A percentile compares a stretch with the other conserved stretches of the same genome.
Evolutionary conservation across 1,284 basidiomycete species (phyloP).

Genomic region (Peniophora sp.): DNA sequence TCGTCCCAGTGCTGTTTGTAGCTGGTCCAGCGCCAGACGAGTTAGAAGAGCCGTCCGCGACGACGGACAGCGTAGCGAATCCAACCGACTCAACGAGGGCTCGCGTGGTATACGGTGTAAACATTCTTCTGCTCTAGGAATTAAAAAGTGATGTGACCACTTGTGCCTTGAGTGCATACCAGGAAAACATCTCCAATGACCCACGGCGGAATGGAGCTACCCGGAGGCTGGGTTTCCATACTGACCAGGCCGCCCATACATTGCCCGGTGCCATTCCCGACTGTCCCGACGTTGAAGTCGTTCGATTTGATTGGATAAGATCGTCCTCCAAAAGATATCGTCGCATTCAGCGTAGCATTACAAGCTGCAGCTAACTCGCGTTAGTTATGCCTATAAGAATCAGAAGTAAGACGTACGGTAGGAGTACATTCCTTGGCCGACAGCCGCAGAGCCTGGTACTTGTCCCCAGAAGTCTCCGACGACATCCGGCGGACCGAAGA

Average conservation of each 20-base stretch:
- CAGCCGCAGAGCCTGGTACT: constrained; percentile 38
- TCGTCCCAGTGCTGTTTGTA: no score
- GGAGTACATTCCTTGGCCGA: constrained; percentile 35
- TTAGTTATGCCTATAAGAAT: background rate
- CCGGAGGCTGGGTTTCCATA: no score
- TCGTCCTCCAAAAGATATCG: constrained; percentile 70
- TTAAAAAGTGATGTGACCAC: background rate
- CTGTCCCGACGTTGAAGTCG: constrained; percentile 76
- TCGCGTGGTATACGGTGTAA: constrained; percentile 44
- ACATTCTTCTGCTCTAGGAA: constrained; percentile 40
- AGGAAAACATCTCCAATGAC: constrained; percentile 79
- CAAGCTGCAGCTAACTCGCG: constrained; percentile 39
- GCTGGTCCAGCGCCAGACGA: background rate
- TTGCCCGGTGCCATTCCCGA: constrained; percentile 25
- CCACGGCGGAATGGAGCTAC: constrained; percentile 47
- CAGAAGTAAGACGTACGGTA: constrained; percentile 46
- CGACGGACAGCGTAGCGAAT: constrained; percentile 33
- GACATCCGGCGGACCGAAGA: constrained; percentile 52
- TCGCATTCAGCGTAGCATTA: constrained; percentile 34
- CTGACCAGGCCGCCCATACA: constrained; percentile 75
- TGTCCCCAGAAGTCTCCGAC: constrained; percentile 49
- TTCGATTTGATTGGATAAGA: constrained; percentile 57
- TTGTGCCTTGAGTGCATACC: constrained; percentile 20
- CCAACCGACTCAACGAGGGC: constrained; percentile 43
- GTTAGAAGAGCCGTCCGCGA: constrained; percentile 22